A percentile compares a stretch with the other conserved stretches of the same genome.
These are phyloP conservation scores for Diaporthe sp. DNA, from an alignment of 2,329 filamentous ascomycete species.

Conservation along the genomic window DNA sequence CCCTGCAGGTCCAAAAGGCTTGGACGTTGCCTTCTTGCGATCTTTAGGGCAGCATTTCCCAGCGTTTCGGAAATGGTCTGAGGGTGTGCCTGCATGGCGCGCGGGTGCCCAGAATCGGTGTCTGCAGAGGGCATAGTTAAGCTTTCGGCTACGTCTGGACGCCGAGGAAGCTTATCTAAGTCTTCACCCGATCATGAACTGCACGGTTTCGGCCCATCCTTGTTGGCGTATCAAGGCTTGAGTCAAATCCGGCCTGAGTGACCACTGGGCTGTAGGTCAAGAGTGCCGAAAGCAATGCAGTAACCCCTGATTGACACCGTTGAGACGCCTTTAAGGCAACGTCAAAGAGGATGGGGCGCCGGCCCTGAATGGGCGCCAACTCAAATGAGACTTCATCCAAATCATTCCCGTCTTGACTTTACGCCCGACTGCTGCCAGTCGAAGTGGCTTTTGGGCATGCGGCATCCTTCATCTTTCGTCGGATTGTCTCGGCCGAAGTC, in stretches of 20 bases:
- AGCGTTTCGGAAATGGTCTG: constrained; percentile 25
- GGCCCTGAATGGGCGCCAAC: neutral
- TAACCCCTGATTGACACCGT: neutral
- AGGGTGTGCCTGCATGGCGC: constrained; percentile 8
- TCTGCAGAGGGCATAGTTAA: neutral
- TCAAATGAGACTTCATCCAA: constrained; percentile 4
- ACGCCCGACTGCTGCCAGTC: neutral
- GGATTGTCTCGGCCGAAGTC: neutral
- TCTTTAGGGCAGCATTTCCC: neutral
- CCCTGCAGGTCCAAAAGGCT: neutral
- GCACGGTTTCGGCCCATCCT: constrained; percentile 30
- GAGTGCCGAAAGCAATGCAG: neutral
- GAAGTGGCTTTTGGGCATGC: neutral
- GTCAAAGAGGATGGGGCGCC: neutral
- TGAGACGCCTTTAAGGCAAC: constrained; percentile 20
- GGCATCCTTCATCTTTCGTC: neutral
- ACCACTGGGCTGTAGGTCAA: neutral
- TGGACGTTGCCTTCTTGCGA: neutral
- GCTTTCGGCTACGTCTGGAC: constrained; percentile 23
- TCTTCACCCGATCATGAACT: constrained; percentile 8
- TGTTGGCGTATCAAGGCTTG: constrained; percentile 16
- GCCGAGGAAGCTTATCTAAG: constrained; percentile 35
- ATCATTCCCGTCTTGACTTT: neutral
- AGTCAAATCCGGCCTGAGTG: constrained; percentile 8
- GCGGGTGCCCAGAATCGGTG: constrained; percentile 1